Percentiles rank a stretch among this genome's conserved stretches.
Evolutionary conservation across 345 rosid genomes (phyloP).

Genomic region (Stellera chamaejasme): DNA sequence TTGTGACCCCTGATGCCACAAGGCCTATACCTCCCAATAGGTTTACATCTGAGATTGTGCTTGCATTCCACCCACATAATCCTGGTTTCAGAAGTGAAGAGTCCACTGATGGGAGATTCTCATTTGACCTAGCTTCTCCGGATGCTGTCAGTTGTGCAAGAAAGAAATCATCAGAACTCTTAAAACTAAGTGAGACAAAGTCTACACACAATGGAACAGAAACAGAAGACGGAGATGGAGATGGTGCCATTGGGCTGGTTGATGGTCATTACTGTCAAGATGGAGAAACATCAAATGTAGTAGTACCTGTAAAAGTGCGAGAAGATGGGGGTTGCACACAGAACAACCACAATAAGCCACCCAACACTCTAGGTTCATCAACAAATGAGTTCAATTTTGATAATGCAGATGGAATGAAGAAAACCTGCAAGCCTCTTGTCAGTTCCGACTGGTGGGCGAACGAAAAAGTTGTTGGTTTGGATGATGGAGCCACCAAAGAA

Average conservation of each 20-base stretch:
- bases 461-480: constrained; percentile 41
- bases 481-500: constrained; percentile 26
- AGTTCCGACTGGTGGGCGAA: constrained; percentile 48
- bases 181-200: constrained; percentile 20
- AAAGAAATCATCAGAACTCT: constrained; percentile 32
- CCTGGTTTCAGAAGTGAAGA: constrained; percentile 17
- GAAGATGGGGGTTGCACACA: constrained; percentile 17
- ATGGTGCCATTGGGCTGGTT: constrained; percentile 14
- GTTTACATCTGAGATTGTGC: constrained; percentile 26
- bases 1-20: constrained; percentile 44
- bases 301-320: constrained; percentile 23
- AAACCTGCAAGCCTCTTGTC: constrained; percentile 22
- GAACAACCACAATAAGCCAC: constrained; percentile 19
- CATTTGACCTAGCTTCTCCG: constrained; percentile 49
- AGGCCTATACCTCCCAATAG: constrained; percentile 28
- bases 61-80: constrained; percentile 11
- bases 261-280: constrained; percentile 10
- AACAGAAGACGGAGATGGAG: constrained; percentile 15
- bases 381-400: constrained; percentile 64
- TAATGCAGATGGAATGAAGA: constrained; percentile 38
- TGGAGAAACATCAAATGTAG: constrained; percentile 27
- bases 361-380: constrained; percentile 43
- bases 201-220: constrained; percentile 19
- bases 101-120: constrained; percentile 33
- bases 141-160: constrained; percentile 39